phyloP scores from a whole-genome alignment of 805 yeast species.

The Pichia californica region DNA sequence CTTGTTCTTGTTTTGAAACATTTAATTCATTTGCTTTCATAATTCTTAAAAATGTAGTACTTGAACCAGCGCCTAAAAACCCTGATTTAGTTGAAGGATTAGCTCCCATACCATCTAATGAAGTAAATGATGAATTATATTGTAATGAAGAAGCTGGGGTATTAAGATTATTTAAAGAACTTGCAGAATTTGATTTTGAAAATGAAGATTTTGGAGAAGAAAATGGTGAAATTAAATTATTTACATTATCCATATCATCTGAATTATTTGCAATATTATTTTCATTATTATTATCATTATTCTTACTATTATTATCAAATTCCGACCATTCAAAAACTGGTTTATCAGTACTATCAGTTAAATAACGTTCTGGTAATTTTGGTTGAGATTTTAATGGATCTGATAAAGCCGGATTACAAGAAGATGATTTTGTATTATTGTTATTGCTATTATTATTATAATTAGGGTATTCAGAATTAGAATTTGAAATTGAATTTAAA shows the following conservation, averaged over 20 bases:
- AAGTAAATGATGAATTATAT: slow-evolving; percentile 6
- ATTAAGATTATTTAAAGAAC: background rate
- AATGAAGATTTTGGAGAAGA: slow-evolving; percentile 7
- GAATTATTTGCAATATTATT: background rate
- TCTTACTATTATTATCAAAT: slow-evolving; percentile 2
- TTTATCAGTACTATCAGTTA: slow-evolving; percentile 12
- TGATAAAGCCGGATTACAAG: background rate
- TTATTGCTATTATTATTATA: background rate
- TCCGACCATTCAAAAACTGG: slow-evolving; percentile 16
- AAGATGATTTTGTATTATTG: too few relatives aligned
- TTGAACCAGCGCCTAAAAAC: slow-evolving; percentile 59
- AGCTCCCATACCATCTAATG: slow-evolving; percentile 61
- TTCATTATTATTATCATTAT: background rate
- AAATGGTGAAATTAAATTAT: slow-evolving; percentile 1
- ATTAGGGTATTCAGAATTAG: too few relatives aligned
- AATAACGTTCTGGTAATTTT: slow-evolving; percentile 12
- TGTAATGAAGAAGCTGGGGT: slow-evolving; percentile 6
- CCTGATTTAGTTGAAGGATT: slow-evolving; percentile 44
- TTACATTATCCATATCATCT: background rate
- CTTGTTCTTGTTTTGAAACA: slow-evolving; percentile 13
- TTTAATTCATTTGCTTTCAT: slow-evolving; percentile 29
- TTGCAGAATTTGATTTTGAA: slow-evolving; percentile 3
- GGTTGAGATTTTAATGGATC: slow-evolving; percentile 17
- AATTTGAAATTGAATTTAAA: too few relatives aligned
- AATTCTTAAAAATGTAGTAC: slow-evolving; percentile 42